These are phyloP conservation scores for Thuidium tamariscinum DNA, from an alignment of 225 moss, liverwort and hornwort genomes.

Conservation along the genomic window DNA sequence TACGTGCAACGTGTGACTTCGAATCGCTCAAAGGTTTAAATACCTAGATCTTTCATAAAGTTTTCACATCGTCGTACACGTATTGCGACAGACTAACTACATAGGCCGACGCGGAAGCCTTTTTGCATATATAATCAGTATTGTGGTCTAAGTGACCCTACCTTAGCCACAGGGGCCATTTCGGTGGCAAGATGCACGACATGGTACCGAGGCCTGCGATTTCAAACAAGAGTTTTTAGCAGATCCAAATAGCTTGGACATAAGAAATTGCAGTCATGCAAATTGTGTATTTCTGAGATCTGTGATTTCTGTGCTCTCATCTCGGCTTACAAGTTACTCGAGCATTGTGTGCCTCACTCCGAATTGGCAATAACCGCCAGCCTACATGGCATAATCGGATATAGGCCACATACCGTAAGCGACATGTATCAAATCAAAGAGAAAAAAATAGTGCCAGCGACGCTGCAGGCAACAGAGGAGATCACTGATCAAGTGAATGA, in stretches of 20 bases:
- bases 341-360: background rate
- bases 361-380: background rate
- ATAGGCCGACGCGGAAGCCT: background rate
- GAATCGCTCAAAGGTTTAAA: background rate
- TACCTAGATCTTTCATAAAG: background rate
- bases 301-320: background rate
- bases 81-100: background rate
- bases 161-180: constrained; percentile 95
- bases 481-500: background rate
- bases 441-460: background rate
- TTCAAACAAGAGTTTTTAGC: background rate
- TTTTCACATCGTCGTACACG: background rate
- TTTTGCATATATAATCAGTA: background rate
- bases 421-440: background rate
- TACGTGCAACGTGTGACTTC: background rate
- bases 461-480: background rate
- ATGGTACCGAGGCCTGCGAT: constrained; percentile 54
- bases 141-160: background rate
- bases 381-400: background rate
- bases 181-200: constrained; percentile 78
- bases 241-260: background rate
- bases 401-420: background rate
- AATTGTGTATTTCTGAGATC: background rate
- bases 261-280: background rate
- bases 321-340: background rate